Base-by-base conservation (phyloP, 2,329 filamentous ascomycete genomes). In the Xylaria sp. region DNA sequence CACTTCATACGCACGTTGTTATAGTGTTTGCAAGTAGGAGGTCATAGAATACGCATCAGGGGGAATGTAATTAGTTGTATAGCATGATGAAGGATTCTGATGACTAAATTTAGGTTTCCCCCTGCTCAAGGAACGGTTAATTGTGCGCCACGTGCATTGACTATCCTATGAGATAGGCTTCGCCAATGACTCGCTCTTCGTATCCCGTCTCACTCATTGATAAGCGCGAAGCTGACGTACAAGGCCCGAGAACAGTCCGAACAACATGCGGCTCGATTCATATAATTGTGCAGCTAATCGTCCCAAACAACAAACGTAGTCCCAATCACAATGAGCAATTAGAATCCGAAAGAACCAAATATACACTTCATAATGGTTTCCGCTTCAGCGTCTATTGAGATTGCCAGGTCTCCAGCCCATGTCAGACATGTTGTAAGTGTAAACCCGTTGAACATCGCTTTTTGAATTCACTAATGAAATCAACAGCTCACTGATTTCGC, bases 341-440 rank as follows among this genome's bases (percentile, higher is more conserved):
- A 12, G 25, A 28, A 2, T 28, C 10, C 6, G 34, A 10, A 10
- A n/a, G 2, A 46, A 2, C 18, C 3, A 37, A 37, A 31, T n/a
- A 15, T 7, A n/a, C 18, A 34, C 2, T 34, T n/a, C 13, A 54
- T 15, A 31, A 54, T 54, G 51, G 51, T 54, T 54, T 54, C 51
- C 15, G 28, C 51, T n/a, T 54, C 51, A 54, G 51, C 25, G 7
- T 31, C 51, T n/a, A 54, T 54, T 8, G 51, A 54, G 51, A 54
- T 54, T 34, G 51, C 51, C 51, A 54, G 51, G 34, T 54, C 51
- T n/a, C 51, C 51, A 34, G 28, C 51, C 13, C 51, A n/a, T 10
- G 51, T 54, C 13, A 54, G 51, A 34, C 28, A n/a, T 9, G 51
- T 54, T 54, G 51, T 54, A 54, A 54, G 51, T 34, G 28, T 13